Evolutionary conservation across 202 grass and related monocot species (phyloP), one percentile per base, ranked within the genome.

Genomic region (Panicum hallii): DNA sequence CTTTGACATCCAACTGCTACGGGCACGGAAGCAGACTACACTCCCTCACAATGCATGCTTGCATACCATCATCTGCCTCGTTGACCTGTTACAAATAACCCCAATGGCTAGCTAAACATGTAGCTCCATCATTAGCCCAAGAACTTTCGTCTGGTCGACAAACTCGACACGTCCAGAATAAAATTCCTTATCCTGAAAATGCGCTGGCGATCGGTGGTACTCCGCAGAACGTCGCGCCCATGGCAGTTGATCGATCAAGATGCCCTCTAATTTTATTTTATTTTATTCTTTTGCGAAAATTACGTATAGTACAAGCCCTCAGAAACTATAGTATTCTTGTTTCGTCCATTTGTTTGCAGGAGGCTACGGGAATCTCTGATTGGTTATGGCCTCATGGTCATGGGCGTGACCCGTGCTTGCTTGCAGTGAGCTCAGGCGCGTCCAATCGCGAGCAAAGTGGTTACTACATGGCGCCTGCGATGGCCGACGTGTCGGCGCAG

Each of bases 401-500:
- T 34, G 3, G 53, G 72, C n/a, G 14, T 82, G 79, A 63, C 72
- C 43, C 11, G 2, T 3, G 10, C 47, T 49, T 53, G 74, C 43
- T 77, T 62, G 56, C 79, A 70, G 73, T 82, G 72, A 78, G 34
- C 64, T 82, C 47, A 74, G 20, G 73, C 63, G 63, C 56, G 79
- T 78, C 85, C 72, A 83, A 71, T 83, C 22, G 41, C 64, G 63
- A 3, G 61, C 77, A 40, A 61, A 69, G 79, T 57, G 72, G 64
- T 77, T 70, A 32, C 73, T 63, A 26, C 44, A 64, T 36, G 20
- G 32, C 57, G 32, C 64, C 72, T 77, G 65, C 16, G 0, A 63
- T 38, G 49, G 52, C 11, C n/a, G 73, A 77, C 79, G 79, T 87
- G 72, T 87, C 79, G 72, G 79, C 44, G 53, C 7, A 20, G 70